Percentiles rank a stretch among this genome's conserved stretches.
Conservation (phyloP, 2,329 filamentous ascomycete species). For the Dryadomyces quercivorus region DNA sequence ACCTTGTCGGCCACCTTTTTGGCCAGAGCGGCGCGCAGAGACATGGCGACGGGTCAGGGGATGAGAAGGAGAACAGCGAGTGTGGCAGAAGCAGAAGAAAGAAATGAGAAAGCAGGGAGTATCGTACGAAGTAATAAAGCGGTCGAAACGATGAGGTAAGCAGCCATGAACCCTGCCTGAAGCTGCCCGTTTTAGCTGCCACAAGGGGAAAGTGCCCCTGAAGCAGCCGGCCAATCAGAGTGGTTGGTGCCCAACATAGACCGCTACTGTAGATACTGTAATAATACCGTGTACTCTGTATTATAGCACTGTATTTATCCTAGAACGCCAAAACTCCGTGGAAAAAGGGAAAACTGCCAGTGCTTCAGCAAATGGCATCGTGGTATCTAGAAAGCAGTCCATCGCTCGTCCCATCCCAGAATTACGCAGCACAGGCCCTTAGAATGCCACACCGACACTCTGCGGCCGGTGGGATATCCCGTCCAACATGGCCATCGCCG, state of each 20-base stretch:
- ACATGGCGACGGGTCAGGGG: too few species aligned
- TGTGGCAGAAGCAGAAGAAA: neutral
- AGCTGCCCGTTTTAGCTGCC: neutral
- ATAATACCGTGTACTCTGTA: neutral
- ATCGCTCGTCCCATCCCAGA: neutral
- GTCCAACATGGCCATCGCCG: constrained; percentile 19
- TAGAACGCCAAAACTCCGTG: too few species aligned
- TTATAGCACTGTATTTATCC: too few species aligned
- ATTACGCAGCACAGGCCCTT: constrained; percentile 8
- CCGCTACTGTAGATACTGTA: neutral
- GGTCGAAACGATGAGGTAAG: neutral
- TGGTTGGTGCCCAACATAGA: neutral
- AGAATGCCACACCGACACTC: constrained; percentile 37
- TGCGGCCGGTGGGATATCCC: constrained; percentile 17
- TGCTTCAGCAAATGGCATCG: too few species aligned
- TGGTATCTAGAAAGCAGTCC: neutral
- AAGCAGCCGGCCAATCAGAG: neutral
- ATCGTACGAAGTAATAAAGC: neutral
- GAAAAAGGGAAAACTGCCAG: too few species aligned
- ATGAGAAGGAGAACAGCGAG: neutral
- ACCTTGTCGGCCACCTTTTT: too few species aligned
- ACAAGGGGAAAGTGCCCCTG: neutral
- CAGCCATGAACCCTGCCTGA: neutral
- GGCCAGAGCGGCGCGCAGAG: neutral
- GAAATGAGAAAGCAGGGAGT: neutral